Base-by-base conservation (phyloP, 164 flowering plant species). In the Sextonia rubra region DNA sequence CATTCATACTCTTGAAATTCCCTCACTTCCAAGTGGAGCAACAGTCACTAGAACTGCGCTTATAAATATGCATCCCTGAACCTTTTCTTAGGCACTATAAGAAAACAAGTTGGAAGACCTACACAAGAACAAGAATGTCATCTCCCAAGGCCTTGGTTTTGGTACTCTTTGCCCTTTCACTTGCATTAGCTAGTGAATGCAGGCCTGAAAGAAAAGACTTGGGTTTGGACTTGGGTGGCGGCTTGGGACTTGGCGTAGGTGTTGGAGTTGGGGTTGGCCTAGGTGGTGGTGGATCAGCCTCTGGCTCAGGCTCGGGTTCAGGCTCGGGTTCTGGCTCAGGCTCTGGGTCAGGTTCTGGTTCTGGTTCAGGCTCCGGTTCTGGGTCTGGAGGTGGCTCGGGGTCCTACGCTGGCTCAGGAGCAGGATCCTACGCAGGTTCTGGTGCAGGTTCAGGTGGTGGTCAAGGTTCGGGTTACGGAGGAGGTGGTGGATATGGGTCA, bases 381-480 rank as follows among this genome's bases (percentile, higher is more conserved):
- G 82, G 79, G 0, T 76, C 71, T 25, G 78, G 78, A 1, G 72
- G 78, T 24, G 76, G 81, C 2, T 72, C 78, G 0, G 75, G 75
- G 15, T 77, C 75, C 8, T 69, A 66, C 1, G 79, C 73, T 0
- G 64, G 72, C 1, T 70, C 72, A 3, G 37, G 64, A 30, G 72
- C 64, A 20, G 64, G 61, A n/a, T 49, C 71, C 5, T 32, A 23
- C 6, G 73, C 55, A 7, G 75, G 76, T 23, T 58, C 71, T 30
- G 71, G 70, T 15, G 27, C 66, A 0, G 74, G 74, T 2, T 47
- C 32, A 5, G 71, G 76, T 44, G 30, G 52, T 0, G 76, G 76
- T 1, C n/a, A 49, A 2, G 70, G 76, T 24, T 25, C 55, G 22
- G 74, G 60, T 22, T 14, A 24, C 0, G 68, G 56, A 1, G 22